phyloP scores from a whole-genome alignment of 73 alveolate species.

The Symbiodinium natans region DNA sequence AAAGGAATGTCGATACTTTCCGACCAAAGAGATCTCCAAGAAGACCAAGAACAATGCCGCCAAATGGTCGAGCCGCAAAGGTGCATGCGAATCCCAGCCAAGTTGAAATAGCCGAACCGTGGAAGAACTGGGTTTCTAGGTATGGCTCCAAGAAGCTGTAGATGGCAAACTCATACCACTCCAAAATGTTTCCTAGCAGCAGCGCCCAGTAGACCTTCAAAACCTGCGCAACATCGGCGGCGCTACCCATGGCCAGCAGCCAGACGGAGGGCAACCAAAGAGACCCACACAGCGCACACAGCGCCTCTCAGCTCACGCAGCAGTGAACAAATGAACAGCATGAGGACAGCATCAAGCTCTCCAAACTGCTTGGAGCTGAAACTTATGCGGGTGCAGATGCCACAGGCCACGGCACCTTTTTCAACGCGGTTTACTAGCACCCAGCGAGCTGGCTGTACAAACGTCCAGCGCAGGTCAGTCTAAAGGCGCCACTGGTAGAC shows the following conservation, averaged over 20 bases:
- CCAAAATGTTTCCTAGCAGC: conserved; percentile 58
- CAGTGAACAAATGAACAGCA: neutral
- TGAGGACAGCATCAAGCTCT: too few relatives aligned
- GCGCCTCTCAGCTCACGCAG: neutral
- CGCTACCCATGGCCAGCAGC: neutral
- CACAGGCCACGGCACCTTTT: too few relatives aligned
- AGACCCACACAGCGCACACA: neutral
- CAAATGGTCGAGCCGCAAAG: conserved; percentile 69
- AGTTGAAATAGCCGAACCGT: conserved; percentile 54
- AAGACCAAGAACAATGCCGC: conserved; percentile 35
- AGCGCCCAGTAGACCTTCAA: conserved; percentile 65
- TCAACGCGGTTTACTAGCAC: neutral
- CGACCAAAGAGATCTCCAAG: conserved; percentile 86
- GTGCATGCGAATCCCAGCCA: conserved; percentile 89
- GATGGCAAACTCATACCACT: conserved; percentile 75
- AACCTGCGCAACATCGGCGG: conserved; percentile 17
- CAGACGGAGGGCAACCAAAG: neutral
- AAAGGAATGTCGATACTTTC: conserved; percentile 48
- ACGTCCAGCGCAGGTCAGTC: neutral
- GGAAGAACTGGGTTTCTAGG: conserved; percentile 20
- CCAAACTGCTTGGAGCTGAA: too few relatives aligned
- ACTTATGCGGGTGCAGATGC: too few relatives aligned
- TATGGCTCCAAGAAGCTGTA: conserved; percentile 86
- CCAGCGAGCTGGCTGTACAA: conserved; percentile 2
- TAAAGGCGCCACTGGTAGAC: conserved; percentile 8